Evolutionary conservation across 805 yeast species (phyloP).

Genomic region (Clavispora carvajalis): DNA sequence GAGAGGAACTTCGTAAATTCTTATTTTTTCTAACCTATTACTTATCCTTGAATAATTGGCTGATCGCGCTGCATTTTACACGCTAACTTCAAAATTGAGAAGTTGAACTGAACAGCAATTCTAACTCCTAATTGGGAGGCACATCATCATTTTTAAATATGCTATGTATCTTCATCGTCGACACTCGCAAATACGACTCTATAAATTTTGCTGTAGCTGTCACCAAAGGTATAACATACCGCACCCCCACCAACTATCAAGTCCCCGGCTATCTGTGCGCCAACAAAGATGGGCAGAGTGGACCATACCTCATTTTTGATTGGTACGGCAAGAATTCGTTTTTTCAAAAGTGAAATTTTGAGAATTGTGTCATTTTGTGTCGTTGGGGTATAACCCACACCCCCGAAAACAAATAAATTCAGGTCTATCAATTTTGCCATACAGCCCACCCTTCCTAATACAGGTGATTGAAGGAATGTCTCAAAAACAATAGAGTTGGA

Average conservation of each 20-base stretch:
- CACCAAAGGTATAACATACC: conserved; percentile 77
- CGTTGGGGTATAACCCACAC: conserved; percentile 43
- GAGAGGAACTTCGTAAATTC: conserved; percentile 21
- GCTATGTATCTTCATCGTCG: too few species aligned
- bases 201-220: conserved; percentile 26
- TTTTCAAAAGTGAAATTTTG: conserved; percentile 18
- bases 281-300: conserved; percentile 47
- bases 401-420: conserved; percentile 50
- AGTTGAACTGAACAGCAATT: too few species aligned
- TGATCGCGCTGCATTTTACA: too few species aligned
- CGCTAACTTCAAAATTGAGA: too few species aligned
- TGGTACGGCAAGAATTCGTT: conserved; percentile 2
- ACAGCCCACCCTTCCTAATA: conserved; percentile 48
- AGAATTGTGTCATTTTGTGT: conserved; percentile 26
- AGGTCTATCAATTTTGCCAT: conserved; percentile 23
- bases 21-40: background rate
- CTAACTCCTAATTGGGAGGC: too few species aligned
- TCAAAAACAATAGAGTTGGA: conserved; percentile 6
- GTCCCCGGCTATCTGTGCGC: conserved; percentile 39
- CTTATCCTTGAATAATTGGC: background rate
- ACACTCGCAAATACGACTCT: background rate
- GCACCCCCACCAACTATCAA: conserved; percentile 64
- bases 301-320: conserved; percentile 36
- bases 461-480: conserved; percentile 17
- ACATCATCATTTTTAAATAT: too few species aligned